Evolutionary conservation across 139 green algal genomes (phyloP).

Genomic region (Asterochloris sp.): DNA sequence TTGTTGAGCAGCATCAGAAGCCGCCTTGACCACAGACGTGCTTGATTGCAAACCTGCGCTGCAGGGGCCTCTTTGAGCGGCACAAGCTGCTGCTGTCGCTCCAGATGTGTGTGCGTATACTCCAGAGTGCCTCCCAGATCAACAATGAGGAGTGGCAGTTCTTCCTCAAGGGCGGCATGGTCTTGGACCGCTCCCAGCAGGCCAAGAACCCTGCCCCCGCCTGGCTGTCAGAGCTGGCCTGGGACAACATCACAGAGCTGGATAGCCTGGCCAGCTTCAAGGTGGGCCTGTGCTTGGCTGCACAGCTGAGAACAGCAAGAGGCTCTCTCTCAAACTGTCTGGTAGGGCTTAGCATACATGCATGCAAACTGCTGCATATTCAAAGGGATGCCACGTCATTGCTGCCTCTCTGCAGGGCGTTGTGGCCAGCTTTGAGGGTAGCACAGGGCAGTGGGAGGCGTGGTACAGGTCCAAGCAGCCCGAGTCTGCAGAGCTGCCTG

Average conservation of each 20-base stretch:
- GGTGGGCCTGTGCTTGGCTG: constrained; percentile 7
- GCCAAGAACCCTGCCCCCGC: constrained; percentile 53
- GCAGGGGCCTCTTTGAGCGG: constrained; percentile 76
- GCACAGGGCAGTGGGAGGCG: constrained; percentile 39
- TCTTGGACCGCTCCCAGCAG: constrained; percentile 70
- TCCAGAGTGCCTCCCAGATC: constrained; percentile 40
- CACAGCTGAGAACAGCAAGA: neutral
- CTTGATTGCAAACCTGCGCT: neutral
- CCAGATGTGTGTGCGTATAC: constrained; percentile 79
- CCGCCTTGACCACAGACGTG: neutral
- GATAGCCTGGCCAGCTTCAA: constrained; percentile 73
- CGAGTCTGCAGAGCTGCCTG: constrained; percentile 69
- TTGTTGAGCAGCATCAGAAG: neutral
- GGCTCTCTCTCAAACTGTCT: neutral
- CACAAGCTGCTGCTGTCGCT: constrained; percentile 90
- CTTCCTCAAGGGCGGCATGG: constrained; percentile 70
- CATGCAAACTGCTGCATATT: neutral
- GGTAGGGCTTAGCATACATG: neutral
- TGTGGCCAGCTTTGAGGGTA: constrained; percentile 31
- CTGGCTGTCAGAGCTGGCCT: constrained; percentile 74
- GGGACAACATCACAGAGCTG: constrained; percentile 77
- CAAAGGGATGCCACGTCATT: no score
- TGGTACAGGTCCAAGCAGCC: constrained; percentile 60
- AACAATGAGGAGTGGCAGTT: constrained; percentile 81
- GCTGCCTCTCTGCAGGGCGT: neutral